Conservation (phyloP, 2,329 filamentous ascomycete genomes). For the Cadophora malorum region DNA sequence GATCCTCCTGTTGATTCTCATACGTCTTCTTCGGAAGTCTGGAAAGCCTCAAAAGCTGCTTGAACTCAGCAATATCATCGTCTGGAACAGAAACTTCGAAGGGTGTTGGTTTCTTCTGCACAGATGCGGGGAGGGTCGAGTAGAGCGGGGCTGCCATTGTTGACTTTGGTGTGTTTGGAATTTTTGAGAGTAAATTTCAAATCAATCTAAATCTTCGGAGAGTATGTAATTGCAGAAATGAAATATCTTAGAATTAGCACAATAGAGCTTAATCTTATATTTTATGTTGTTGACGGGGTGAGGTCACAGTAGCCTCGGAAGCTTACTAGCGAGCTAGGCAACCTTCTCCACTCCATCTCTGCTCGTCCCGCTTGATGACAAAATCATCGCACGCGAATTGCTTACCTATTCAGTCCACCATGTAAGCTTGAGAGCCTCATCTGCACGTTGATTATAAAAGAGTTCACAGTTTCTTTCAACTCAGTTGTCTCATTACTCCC, state of each 20-base stretch:
- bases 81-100: conserved; percentile 17
- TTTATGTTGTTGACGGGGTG: not conserved
- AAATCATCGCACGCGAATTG: conserved; percentile 8
- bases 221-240: not conserved
- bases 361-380: not conserved
- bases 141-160: conserved; percentile 8
- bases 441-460: not conserved
- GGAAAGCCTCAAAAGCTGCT: conserved; percentile 24
- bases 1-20: conserved; percentile 27
- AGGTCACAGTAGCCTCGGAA: not conserved
- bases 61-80: conserved; percentile 13
- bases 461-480: not conserved
- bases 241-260: not conserved
- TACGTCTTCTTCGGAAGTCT: conserved; percentile 28
- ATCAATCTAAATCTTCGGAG: not conserved
- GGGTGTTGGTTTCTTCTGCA: conserved; percentile 1
- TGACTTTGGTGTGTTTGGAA: not conserved
- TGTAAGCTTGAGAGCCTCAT: not conserved
- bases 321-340: not conserved
- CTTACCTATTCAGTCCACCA: not conserved
- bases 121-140: not conserved
- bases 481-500: not conserved
- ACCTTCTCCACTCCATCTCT: not conserved
- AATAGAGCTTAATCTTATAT: not conserved
- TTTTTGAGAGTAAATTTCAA: not conserved